Conservation (phyloP, 2,329 filamentous ascomycete species). For the Ceratocystis destructans region DNA sequence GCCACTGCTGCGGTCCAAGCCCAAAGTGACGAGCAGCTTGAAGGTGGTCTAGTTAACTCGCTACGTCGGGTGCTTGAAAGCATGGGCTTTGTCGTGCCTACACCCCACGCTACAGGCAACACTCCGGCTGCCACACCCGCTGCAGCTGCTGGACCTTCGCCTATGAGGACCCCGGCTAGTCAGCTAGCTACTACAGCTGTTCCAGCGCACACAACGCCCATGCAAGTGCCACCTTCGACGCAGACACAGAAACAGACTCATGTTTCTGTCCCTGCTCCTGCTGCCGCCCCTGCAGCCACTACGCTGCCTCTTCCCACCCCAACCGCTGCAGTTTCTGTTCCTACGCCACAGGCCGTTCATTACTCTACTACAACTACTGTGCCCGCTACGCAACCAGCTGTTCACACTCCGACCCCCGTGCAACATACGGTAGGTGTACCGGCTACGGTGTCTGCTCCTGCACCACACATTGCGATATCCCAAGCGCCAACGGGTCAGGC, state of each 20-base stretch:
- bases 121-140: constrained; percentile 13
- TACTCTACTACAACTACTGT: neutral
- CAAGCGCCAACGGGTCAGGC: neutral
- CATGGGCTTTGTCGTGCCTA: constrained; percentile 24
- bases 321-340: neutral
- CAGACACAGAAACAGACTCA: neutral
- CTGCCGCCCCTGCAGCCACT: neutral
- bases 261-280: neutral
- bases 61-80: constrained; percentile 29
- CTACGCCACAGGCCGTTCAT: neutral
- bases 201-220: neutral
- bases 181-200: neutral
- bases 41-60: constrained; percentile 31
- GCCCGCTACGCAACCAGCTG: neutral
- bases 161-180: neutral
- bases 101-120: neutral
- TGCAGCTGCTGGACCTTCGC: constrained; percentile 1
- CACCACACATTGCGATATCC: neutral
- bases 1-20: constrained; percentile 21
- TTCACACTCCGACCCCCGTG: neutral
- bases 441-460: neutral
- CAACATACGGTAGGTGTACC: neutral
- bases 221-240: neutral
- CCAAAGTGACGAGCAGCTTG: constrained; percentile 29
- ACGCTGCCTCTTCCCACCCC: neutral